phyloP scores from a whole-genome alignment of 495 filamentous ascomycete species.

The Podospora australis region DNA sequence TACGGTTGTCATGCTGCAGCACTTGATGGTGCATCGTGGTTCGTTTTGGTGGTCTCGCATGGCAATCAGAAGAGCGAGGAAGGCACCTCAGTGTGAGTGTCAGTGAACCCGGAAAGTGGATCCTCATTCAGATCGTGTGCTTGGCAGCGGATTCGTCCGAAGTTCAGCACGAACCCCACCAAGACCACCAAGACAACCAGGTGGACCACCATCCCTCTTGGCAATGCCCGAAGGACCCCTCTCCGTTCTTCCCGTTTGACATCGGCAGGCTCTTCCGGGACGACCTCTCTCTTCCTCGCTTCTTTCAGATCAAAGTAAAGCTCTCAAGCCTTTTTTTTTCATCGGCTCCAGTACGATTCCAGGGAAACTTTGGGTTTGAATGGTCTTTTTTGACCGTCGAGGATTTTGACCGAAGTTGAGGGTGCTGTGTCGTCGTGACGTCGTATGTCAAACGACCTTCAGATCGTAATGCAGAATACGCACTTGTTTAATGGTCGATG shows the following conservation, averaged over 20 bases:
- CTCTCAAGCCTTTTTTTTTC: neutral
- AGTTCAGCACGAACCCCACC: neutral
- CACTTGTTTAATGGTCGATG: no score
- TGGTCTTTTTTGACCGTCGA: no score
- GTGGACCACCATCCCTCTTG: neutral
- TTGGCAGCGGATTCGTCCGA: neutral
- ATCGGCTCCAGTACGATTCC: neutral
- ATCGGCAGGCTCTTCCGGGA: neutral
- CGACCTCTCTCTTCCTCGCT: neutral
- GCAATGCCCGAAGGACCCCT: neutral
- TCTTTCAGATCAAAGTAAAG: neutral
- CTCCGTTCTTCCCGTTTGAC: neutral
- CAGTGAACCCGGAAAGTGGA: neutral
- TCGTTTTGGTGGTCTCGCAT: no score
- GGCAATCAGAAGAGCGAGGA: neutral
- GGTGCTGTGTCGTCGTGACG: no score
- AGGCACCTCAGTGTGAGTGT: neutral
- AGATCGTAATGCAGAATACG: no score
- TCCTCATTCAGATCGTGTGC: neutral
- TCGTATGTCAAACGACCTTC: no score
- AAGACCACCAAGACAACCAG: neutral
- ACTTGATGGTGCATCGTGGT: no score
- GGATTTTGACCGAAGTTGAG: no score
- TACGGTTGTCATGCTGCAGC: neutral
- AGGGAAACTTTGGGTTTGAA: no score